Conservation (phyloP, 192 early-diverging fungal genomes). For the Coemansia aciculifera region DNA sequence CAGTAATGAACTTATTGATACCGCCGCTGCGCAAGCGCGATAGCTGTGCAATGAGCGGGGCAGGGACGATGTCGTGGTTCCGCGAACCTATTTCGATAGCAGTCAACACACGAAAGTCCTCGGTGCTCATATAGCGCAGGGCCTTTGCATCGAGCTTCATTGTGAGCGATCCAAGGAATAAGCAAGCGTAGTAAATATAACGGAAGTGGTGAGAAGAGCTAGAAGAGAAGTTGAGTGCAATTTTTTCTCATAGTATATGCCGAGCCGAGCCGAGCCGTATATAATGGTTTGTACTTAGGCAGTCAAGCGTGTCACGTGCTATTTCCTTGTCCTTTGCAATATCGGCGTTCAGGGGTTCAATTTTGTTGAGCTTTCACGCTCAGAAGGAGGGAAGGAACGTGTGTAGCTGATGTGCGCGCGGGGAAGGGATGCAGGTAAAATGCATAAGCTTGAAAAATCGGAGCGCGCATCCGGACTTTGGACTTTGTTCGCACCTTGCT, state of each 20-base stretch:
- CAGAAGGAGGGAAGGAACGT: too few relatives aligned
- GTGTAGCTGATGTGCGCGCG: too few relatives aligned
- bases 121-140: slow-evolving; percentile 88
- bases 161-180: not conserved
- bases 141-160: slow-evolving; percentile 98
- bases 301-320: not conserved
- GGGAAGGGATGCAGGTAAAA: too few relatives aligned
- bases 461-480: too few relatives aligned
- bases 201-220: not conserved
- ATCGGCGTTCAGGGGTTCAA: not conserved
- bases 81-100: slow-evolving; percentile 97
- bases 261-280: not conserved
- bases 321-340: too few relatives aligned
- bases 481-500: not conserved
- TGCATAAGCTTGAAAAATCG: too few relatives aligned
- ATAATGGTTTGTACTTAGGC: too few relatives aligned
- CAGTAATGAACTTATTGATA: slow-evolving; percentile 79
- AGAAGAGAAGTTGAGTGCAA: slow-evolving; percentile 1
- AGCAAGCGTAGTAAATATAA: not conserved
- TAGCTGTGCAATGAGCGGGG: slow-evolving; percentile 88
- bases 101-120: slow-evolving; percentile 95
- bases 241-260: not conserved
- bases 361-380: too few relatives aligned
- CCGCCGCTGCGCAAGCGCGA: slow-evolving; percentile 86
- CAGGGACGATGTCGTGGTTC: slow-evolving; percentile 98